Percentiles rank a stretch among this genome's conserved stretches.
Evolutionary conservation across 202 grass and related monocot genomes (phyloP).

Genomic region (Tripidium arundinaceum): DNA sequence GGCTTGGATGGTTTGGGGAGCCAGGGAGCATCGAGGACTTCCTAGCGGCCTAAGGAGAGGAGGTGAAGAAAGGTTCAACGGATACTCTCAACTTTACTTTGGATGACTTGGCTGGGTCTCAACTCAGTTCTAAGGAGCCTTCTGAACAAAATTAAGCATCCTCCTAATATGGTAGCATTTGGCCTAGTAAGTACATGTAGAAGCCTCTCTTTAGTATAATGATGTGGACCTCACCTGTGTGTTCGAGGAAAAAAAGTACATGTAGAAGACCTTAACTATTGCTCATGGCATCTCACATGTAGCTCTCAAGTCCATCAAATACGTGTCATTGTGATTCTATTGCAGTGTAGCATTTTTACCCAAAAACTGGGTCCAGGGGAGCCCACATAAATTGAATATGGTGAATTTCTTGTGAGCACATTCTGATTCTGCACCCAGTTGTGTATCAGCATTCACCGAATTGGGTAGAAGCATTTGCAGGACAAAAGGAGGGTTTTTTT

Average conservation of each 20-base stretch:
- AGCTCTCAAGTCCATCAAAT: not conserved
- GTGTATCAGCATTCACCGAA: too few species aligned
- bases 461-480: too few species aligned
- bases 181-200: not conserved
- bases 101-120: constrained; percentile 64
- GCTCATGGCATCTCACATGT: not conserved
- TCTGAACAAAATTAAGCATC: constrained; percentile 18
- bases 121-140: constrained; percentile 7
- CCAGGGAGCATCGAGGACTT: constrained; percentile 83
- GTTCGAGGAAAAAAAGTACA: too few species aligned
- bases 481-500: too few species aligned
- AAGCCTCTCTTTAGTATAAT: not conserved
- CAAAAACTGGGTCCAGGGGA: too few species aligned
- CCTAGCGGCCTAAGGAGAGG: constrained; percentile 56
- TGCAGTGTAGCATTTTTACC: not conserved
- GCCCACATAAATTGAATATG: not conserved
- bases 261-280: not conserved
- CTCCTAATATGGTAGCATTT: not conserved
- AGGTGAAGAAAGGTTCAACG: constrained; percentile 64
- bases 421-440: not conserved
- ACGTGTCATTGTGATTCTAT: not conserved
- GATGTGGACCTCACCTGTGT: too few species aligned
- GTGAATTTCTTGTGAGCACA: not conserved
- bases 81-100: constrained; percentile 72
- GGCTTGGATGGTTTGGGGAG: constrained; percentile 83